Conservation (phyloP, 768 basidiomycete genomes). For the Rhodosporidiobolus sp. region DNA sequence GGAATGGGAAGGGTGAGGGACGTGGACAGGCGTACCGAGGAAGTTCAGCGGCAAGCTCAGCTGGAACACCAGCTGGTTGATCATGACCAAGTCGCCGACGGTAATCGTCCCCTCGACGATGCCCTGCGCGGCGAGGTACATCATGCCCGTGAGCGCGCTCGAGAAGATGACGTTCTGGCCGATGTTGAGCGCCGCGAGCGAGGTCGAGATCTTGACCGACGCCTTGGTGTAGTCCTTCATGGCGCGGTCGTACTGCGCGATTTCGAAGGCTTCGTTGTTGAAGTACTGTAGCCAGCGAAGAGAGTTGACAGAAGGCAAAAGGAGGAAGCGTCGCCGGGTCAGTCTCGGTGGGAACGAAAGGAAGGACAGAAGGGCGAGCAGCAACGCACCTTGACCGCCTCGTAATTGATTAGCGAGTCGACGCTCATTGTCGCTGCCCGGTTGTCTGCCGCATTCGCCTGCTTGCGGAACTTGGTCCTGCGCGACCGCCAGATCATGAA, state of each 20-base stretch:
- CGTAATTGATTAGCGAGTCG: constrained; percentile 95
- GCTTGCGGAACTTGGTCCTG: constrained; percentile 86
- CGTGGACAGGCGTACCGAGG: constrained; percentile 54
- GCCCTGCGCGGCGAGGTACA: constrained; percentile 95
- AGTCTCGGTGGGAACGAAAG: no score
- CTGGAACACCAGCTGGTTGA: constrained; percentile 97
- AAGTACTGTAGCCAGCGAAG: constrained; percentile 57
- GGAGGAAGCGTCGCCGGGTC: no score
- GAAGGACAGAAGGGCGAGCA: no score
- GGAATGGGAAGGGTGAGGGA: no score
- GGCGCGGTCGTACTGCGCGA: constrained; percentile 86
- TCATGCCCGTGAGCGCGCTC: constrained; percentile 83
- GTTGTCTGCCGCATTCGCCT: constrained; percentile 95
- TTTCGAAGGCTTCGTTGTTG: constrained; percentile 92
- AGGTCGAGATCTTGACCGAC: constrained; percentile 90
- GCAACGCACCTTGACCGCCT: constrained; percentile 93
- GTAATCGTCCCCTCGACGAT: constrained; percentile 95
- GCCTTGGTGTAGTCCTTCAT: constrained; percentile 83
- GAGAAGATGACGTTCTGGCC: constrained; percentile 98
- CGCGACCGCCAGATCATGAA: neutral
- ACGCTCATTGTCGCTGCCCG: constrained; percentile 89
- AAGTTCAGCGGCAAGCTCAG: constrained; percentile 94
- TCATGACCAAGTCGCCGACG: constrained; percentile 96
- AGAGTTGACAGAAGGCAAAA: neutral
- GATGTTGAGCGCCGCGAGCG: constrained; percentile 86